Base-by-base conservation (phyloP, 345 rosid genomes). In the Heritiera littoralis region DNA sequence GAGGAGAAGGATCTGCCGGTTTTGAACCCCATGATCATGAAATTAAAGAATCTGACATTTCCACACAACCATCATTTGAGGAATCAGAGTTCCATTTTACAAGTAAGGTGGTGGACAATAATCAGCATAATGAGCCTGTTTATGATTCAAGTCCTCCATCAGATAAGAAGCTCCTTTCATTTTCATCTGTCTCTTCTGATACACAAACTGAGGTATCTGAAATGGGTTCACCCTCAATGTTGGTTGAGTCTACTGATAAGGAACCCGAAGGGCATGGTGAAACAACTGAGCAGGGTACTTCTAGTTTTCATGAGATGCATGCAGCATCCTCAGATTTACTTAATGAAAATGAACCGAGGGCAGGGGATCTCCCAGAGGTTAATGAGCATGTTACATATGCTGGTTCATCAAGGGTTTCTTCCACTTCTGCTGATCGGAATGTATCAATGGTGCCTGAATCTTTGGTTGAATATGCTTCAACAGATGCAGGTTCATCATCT, bases 131-230 rank as follows among this genome's bases (percentile, higher is more conserved):
- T 76, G 93, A 91, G 79, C 97, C 98, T 81, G 89, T 94, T 81
- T 96, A 90, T 72, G 99, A 96, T 82, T 90, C 94, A 11, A 94
- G 97, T 80, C 98, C 98, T 15, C 87, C 87, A 59, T 77, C 88
- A 49, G 74, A 71, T 74, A 87, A 89, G 77, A 89, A 86, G 80
- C 71, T 86, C 79, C 87, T 84, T 64, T 90, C 96, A 9, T 91
- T 91, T 88, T 75, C 88, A 20, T 92, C 95, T 3, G 74, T 86
- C 79, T 88, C 97, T 51, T 86, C 94, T 74, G 90, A 86, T 78
- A 64, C 85, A 70, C 86, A 82, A 83, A 80, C 70, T 52, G 92
- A 88, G 74, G 81, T 84, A 67, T 81, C 84, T 77, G 90, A 82
- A 79, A 81, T 81, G 74, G 79, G 61, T 82, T 77, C 79, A 8